Evolutionary conservation across 768 basidiomycete species (phyloP), one percentile per base, ranked within the genome.

Genomic region (Trametes elegans): DNA sequence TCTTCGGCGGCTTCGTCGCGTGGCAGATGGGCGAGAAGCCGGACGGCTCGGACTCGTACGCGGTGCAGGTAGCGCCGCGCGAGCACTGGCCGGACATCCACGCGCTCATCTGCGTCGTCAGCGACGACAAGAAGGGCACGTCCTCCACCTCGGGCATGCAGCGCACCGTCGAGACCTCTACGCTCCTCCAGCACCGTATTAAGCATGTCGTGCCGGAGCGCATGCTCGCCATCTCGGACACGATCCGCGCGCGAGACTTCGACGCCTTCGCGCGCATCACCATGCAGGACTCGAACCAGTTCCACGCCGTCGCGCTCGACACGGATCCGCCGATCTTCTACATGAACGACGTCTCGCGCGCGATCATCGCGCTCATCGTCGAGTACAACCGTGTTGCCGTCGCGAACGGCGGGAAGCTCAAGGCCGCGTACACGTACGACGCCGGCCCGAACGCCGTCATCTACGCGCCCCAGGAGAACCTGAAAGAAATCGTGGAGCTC

Each of bases 391-490:
- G 95, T 18, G 76, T 90, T 19, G 76, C 83, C 1, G 71, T 87
- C 31, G 84, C 75, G 53, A 72, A 56, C 68, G 81, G 70, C 41
- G 75, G 77, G 2, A 80, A 82, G 48, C 75, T 83, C 70, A 85
- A 90, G 66, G 97, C 94, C 0, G 97, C 96, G 36, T 99, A 99
- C 73, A 99, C 97, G n/a, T 98, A 89, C 68, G 97, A 99, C 65
- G 97, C 97, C 0, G 97, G 97, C 28, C 97, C 97, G 13, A 99
- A 99, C 72, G 95, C 95, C 2, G 97, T 99, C 68, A 93, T 99
- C 66, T 99, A 98, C 73, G 82, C 93, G 0, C 80, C 82, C 4
- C 77, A 86, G 61, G 79, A 84, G 64, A 83, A 95, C 71, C 75
- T 97, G 65, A 80, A 79, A 60, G 82, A 87, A 70, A 87, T 99